These are phyloP conservation scores for Trichoderma gracile DNA, from an alignment of 2,329 filamentous ascomycete genomes.

Conservation along the genomic window DNA sequence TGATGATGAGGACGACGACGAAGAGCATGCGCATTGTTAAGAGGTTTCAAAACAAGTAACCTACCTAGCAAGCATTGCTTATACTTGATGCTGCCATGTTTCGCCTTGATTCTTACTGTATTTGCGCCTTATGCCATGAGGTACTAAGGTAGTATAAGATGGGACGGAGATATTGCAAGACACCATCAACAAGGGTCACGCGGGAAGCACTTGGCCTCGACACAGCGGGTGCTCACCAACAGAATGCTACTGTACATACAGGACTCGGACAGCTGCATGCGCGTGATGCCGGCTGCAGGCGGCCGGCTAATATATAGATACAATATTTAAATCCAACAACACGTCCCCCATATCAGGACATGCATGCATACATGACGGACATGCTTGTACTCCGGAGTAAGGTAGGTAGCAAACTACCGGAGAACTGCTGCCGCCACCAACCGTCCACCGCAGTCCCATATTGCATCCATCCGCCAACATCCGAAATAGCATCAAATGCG, in stretches of 20 bases:
- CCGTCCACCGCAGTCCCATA: not conserved
- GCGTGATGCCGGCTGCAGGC: constrained; percentile 9
- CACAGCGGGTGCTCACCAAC: not conserved
- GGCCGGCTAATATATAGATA: not conserved
- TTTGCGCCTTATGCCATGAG: too few relatives aligned
- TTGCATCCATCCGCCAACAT: not conserved
- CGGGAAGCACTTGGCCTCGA: not conserved
- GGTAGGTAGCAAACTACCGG: not conserved
- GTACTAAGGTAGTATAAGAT: too few relatives aligned
- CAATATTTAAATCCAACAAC: not conserved
- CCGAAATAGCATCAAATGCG: constrained; percentile 3
- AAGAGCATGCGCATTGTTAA: too few relatives aligned
- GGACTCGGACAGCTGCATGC: not conserved
- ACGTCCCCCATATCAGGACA: not conserved
- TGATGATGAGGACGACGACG: too few relatives aligned
- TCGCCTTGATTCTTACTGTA: too few relatives aligned
- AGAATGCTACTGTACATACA: not conserved
- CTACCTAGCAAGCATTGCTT: too few relatives aligned
- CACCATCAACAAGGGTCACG: not conserved
- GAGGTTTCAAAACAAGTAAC: too few relatives aligned
- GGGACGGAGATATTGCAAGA: not conserved
- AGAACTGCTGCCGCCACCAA: constrained; percentile 1
- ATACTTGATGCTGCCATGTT: too few relatives aligned
- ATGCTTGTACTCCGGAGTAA: not conserved
- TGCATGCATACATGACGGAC: not conserved